Conservation (phyloP, 257 asterid species). For the Rauvolfia tetraphylla region DNA sequence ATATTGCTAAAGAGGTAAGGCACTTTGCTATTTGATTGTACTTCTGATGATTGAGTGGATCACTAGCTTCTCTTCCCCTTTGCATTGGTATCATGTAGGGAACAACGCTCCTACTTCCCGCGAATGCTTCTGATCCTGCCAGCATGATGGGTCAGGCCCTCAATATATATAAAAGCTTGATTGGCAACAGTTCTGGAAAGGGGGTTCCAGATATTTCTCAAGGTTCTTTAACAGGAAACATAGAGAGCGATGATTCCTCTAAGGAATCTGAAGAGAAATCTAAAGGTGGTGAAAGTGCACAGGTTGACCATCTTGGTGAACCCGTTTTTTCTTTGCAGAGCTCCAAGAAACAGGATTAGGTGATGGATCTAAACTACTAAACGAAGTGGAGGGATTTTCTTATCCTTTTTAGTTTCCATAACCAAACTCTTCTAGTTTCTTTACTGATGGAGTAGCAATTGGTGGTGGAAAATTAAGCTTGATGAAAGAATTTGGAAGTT, state of each 20-base stretch:
- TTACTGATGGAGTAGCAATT: background rate
- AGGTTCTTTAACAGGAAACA: background rate
- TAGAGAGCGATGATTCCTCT: background rate
- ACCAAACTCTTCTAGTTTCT: background rate
- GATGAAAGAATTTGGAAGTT: background rate
- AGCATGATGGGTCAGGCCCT: slow-evolving; percentile 70
- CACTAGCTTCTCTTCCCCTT: background rate
- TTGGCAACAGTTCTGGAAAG: slow-evolving; percentile 30
- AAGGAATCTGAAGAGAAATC: background rate
- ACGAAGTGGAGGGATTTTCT: background rate
- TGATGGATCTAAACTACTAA: background rate
- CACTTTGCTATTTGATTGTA: background rate
- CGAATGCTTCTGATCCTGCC: slow-evolving; percentile 65
- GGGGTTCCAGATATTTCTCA: slow-evolving; percentile 1
- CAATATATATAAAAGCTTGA: slow-evolving; percentile 53
- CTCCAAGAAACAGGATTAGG: slow-evolving; percentile 3
- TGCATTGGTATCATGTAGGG: slow-evolving; percentile 36
- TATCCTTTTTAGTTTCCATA: background rate
- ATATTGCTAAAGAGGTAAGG: slow-evolving; percentile 77
- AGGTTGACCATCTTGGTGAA: background rate
- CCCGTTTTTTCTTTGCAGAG: slow-evolving; percentile 2
- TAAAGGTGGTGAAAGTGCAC: background rate
- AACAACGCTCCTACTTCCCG: slow-evolving; percentile 76
- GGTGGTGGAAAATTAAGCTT: background rate
- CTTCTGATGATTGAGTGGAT: background rate